Percentiles rank a stretch among this genome's conserved stretches.
phyloP scores from a whole-genome alignment of 1,284 basidiomycete genomes.

The Fistulina hepatica region DNA sequence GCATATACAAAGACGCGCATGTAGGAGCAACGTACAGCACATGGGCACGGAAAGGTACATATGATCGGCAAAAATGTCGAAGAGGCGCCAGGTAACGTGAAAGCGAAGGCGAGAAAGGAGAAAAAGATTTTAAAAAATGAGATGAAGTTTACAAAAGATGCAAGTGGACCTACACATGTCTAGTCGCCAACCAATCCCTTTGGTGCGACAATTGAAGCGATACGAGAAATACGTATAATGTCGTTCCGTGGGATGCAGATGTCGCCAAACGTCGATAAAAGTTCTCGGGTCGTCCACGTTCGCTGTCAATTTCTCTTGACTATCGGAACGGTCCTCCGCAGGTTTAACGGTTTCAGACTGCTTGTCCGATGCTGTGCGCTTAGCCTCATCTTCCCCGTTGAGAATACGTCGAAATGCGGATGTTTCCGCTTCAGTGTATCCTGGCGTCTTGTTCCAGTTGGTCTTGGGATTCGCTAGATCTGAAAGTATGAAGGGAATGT shows the following conservation, averaged over 20 bases:
- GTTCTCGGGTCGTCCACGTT: constrained; percentile 28
- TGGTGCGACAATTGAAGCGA: constrained; percentile 69
- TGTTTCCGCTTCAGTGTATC: constrained; percentile 74
- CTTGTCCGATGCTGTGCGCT: too few species aligned
- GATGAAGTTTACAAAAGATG: too few species aligned
- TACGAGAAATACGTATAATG: constrained; percentile 85
- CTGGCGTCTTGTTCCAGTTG: constrained; percentile 75
- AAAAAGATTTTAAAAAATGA: too few species aligned
- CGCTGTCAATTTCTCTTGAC: too few species aligned
- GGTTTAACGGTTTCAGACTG: neutral
- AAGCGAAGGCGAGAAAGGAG: too few species aligned
- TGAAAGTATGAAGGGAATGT: constrained; percentile 17
- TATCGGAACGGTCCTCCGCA: constrained; percentile 14
- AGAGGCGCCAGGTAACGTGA: too few species aligned
- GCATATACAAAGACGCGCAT: too few species aligned
- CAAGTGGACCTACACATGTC: constrained; percentile 62
- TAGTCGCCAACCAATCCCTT: constrained; percentile 80
- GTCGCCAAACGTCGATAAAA: constrained; percentile 77
- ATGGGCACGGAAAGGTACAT: too few species aligned
- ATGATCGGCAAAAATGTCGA: too few species aligned
- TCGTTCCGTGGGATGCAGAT: constrained; percentile 52
- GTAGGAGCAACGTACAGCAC: too few species aligned
- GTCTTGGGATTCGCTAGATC: constrained; percentile 55
- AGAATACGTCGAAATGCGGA: constrained; percentile 58
- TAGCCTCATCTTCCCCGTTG: constrained; percentile 27